A percentile compares a stretch with the other conserved stretches of the same genome.
Conservation (phyloP, 2,329 filamentous ascomycete genomes). For the Ophioceras dolichostomum region DNA sequence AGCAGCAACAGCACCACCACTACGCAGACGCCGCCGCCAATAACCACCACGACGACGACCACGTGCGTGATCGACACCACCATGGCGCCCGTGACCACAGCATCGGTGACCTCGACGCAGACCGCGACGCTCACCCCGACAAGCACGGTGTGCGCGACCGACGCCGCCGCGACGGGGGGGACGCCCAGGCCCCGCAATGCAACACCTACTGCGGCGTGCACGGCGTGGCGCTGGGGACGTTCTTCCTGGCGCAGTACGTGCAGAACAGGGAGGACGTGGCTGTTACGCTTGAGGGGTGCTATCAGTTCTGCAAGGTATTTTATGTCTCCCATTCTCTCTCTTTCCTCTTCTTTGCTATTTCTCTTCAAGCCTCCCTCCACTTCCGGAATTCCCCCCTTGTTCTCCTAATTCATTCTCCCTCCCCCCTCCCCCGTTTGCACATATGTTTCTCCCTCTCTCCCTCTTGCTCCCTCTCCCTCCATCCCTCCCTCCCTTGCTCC, state of each 20-base stretch:
- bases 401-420: too few species aligned
- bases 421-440: too few species aligned
- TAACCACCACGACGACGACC: constrained; percentile 5
- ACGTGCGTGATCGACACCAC: constrained; percentile 20
- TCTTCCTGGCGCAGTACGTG: constrained; percentile 24
- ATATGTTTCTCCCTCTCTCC: too few species aligned
- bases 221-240: constrained; percentile 20
- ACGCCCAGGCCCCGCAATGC: constrained; percentile 14
- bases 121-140: constrained; percentile 14
- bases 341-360: neutral
- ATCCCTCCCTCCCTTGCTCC: too few species aligned
- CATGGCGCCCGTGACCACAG: constrained; percentile 17
- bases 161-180: constrained; percentile 14
- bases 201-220: constrained; percentile 25
- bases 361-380: neutral
- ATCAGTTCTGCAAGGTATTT: constrained; percentile 25
- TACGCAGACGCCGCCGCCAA: constrained; percentile 2
- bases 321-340: neutral
- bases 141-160: constrained; percentile 17
- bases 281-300: constrained; percentile 27
- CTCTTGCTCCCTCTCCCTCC: too few species aligned
- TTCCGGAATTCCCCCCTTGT: too few species aligned
- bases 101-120: constrained; percentile 12
- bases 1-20: neutral
- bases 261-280: constrained; percentile 18